Evolutionary conservation across 2,329 filamentous ascomycete genomes (phyloP), one percentile per base, ranked within the genome.

Genomic region (Nigrograna mackinnonii): DNA sequence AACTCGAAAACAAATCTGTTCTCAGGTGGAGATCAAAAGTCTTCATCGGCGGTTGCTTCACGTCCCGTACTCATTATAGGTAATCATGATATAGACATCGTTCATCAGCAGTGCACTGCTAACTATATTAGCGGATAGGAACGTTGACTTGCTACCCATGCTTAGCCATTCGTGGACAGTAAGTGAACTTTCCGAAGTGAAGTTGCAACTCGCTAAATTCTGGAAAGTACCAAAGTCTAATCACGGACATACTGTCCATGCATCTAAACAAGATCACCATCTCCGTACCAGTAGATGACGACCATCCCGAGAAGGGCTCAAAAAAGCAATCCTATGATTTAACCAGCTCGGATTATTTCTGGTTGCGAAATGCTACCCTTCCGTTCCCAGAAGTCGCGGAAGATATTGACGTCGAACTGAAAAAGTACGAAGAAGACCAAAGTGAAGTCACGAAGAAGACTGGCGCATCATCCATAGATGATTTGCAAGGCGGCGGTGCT

Each of bases 1-100:
- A 97, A 97, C 70, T 96, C 92, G 11, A 97, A 96, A 74, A 92
- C 96, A 64, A 97, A 96, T 62, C 80, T 99, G 4, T 99, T 99
- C 68, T 95, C 91, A 0, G 72, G 74, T 30, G 73, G 69, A 44
- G 78, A 84, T 38, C 79, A 87, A 47, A 77, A 84, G 2, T 72
- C 77, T 6, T 73, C 74, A 24, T 74, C 77, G n/a, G 71, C 78
- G 5, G 68, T 79, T 1, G 79, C 80, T 13, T 85, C 87, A 0
- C 79, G 95, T 36, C 94, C 95, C 1, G 90, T 97, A 0, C 82
- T 99, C 34, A 84, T 99, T 53, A 87, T 99, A 39, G 85, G 96
- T 41, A 91, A 96, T 4, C 17, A 17, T 21, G 13, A 20, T 22
- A 11, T 36, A 17, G 34, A 20, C 19, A 9, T 28, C 24, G n/a